Conservation (phyloP, 768 basidiomycete genomes). For the Boletus sensibilis region DNA sequence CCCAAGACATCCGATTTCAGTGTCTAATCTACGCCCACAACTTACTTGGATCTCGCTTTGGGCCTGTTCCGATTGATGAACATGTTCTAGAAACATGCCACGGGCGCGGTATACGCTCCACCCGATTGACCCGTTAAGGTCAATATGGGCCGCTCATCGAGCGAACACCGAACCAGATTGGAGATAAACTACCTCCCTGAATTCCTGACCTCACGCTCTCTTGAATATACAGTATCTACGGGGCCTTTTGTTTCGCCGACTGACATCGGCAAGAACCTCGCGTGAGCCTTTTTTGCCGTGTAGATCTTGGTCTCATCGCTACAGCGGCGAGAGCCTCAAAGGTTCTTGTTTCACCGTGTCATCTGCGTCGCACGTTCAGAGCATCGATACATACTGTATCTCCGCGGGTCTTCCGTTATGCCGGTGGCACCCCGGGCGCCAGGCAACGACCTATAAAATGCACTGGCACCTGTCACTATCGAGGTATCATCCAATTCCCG, state of each 20-base stretch:
- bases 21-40: background rate
- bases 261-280: background rate
- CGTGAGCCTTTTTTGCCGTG: background rate
- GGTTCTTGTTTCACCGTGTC: background rate
- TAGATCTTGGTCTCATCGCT: too few species aligned
- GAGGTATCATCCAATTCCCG: background rate
- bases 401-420: background rate
- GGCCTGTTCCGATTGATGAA: background rate
- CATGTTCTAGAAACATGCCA: background rate
- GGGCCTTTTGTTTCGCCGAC: background rate
- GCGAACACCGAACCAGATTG: background rate
- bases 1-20: background rate
- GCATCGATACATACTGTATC: background rate
- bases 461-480: background rate
- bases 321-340: background rate
- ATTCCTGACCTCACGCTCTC: background rate
- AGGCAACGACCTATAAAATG: constrained; percentile 2
- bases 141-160: background rate
- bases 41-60: background rate
- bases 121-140: background rate
- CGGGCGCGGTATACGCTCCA: background rate
- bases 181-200: background rate
- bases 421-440: background rate
- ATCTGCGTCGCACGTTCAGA: background rate
- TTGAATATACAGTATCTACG: background rate